These are phyloP conservation scores for Pythium scleroteichum DNA, from an alignment of 352 stramenopile species.

Conservation along the genomic window DNA sequence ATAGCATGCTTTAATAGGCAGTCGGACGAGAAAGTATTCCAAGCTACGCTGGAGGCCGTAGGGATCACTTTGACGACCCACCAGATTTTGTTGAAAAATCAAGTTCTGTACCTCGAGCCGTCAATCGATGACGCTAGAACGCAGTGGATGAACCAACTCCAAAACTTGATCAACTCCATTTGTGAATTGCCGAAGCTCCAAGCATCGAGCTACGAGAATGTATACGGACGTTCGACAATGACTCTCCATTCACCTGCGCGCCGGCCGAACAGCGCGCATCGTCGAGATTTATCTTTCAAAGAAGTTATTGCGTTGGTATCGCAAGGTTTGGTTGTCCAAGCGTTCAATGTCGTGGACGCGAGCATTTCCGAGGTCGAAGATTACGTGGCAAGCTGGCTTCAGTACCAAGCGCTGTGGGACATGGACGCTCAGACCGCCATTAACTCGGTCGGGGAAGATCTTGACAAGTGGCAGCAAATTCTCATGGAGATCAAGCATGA, in stretches of 20 bases:
- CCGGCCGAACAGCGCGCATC: slow-evolving; percentile 46
- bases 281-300: slow-evolving; percentile 73
- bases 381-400: slow-evolving; percentile 97
- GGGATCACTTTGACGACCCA: slow-evolving; percentile 62
- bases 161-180: slow-evolving; percentile 93
- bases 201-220: slow-evolving; percentile 85
- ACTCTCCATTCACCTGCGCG: slow-evolving; percentile 62
- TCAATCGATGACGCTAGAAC: slow-evolving; percentile 92
- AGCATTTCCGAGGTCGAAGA: slow-evolving; percentile 84
- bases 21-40: slow-evolving; percentile 61
- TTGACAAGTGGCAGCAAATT: slow-evolving; percentile 97
- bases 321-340: slow-evolving; percentile 66
- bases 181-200: slow-evolving; percentile 92
- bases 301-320: slow-evolving; percentile 64
- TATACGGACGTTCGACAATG: slow-evolving; percentile 71
- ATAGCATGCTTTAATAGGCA: slow-evolving; percentile 62
- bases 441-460: slow-evolving; percentile 91
- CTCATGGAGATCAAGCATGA: slow-evolving; percentile 96
- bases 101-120: slow-evolving; percentile 95
- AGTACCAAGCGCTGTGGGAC: slow-evolving; percentile 99
- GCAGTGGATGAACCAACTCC: slow-evolving; percentile 90
- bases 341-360: slow-evolving; percentile 73
- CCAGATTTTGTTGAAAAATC: slow-evolving; percentile 96
- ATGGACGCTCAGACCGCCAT: slow-evolving; percentile 95
- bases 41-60: slow-evolving; percentile 44